Base-by-base conservation (phyloP, 2,329 filamentous ascomycete genomes). In the Blumeria graminis region DNA sequence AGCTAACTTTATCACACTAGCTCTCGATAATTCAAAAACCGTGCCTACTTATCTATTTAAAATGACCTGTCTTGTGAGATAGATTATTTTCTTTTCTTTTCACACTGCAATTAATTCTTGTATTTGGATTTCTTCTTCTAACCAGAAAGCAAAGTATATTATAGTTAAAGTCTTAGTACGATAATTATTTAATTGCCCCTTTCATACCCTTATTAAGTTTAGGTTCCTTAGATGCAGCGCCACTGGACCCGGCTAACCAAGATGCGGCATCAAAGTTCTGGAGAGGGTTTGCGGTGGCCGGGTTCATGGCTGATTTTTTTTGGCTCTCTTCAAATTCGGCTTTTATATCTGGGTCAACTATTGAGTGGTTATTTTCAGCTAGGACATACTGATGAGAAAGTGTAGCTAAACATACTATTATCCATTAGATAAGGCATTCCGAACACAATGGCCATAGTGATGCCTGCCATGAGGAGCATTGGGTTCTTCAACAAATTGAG, bases 381-480 rank as follows among this genome's bases (percentile, higher is more conserved):
- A 45, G 16, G 16, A 41, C 13, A 53, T 51, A n/a, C 2, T n/a
- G 9, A 50, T 50, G 58, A 48, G 3, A 18, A 13, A 43, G 34
- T 39, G 41, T 8, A 9, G 50, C 56, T 33, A 22, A 41, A 35
- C 86, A 60, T 78, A 95, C 89, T 94, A 67, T 92, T 95, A 55
- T 96, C 89, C 72, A 96, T 81, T 57, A 98, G 69, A 69, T 95
- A 92, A 13, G 92, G 92, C 84, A 96, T 86, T 62, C 89, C 89
- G 64, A 96, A 76, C 60, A 94, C 88, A 61, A 95, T 73, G 5
- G 72, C 81, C 72, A 95, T 79, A 59, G 82, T 87, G 41, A 92
- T 80, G 36, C 94, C 70, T 4, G 84, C 88, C 73, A 98, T 83
- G 59, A 98, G 76, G 61, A 96, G 95, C 88, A 96, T 96, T 3